Base-by-base conservation (phyloP, 2,329 filamentous ascomycete species). In the Clarireedia homoeocarpa region DNA sequence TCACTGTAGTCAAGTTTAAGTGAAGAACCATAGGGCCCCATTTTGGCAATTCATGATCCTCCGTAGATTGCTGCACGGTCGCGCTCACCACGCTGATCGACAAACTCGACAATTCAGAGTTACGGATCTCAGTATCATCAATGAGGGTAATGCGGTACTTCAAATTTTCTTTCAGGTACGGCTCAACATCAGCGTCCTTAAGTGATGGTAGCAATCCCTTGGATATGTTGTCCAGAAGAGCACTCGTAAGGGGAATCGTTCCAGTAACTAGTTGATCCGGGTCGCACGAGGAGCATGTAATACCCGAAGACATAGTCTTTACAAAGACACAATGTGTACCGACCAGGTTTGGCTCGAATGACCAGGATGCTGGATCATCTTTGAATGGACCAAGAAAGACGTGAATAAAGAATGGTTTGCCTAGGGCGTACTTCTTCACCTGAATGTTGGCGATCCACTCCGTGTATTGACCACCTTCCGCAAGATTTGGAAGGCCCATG, bases 391-490 rank as follows among this genome's bases (percentile, higher is more conserved):
- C 87, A 1, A 90, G 67, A 70, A 91, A 91, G 57, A 91, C 73
- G 66, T 85, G 81, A 20, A 92, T 73, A 53, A 75, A 76, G 64
- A 85, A 89, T 0, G 84, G 81, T 1, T 77, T 79, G 10, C 78
- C 74, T 7, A 87, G 69, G 2, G 81, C 81, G 56, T 81, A 78
- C 59, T 83, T 85, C 53, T 77, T 74, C 23, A 84, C 80, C 15
- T 75, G 73, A 46, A 91, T 77, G 63, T 87, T 88, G 62, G 81
- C 82, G 24, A 84, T 76, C 81, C 88, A 92, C 63, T 91, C 79
- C 6, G 50, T 52, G 38, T 53, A 53, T 52, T 20, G 15, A 7
- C 42, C 50, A 12, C 34, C 30, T 10, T 14, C 17, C 70, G 70
- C 12, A 2, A 50, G 38, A 23, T 1, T 14, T 6, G 47, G 26